These are phyloP conservation scores for Collybia sordida DNA, from an alignment of 768 basidiomycete species.

Conservation along the genomic window DNA sequence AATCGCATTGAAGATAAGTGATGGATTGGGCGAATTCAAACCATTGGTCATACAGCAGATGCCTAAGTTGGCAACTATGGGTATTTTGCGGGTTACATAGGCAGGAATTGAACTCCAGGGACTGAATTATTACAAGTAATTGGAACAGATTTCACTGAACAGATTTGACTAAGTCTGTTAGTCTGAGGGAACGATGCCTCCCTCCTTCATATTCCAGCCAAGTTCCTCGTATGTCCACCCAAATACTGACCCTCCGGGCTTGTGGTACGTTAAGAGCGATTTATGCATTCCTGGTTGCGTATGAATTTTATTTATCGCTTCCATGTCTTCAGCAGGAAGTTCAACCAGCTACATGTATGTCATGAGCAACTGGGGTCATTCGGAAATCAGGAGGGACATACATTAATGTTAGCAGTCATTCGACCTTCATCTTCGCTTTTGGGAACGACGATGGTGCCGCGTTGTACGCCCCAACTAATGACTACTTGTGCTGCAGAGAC, in stretches of 20 bases:
- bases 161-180: neutral
- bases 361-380: constrained; percentile 5
- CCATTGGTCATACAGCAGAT: neutral
- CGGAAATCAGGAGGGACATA: constrained; percentile 13
- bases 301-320: constrained; percentile 40
- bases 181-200: constrained; percentile 23
- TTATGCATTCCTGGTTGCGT: constrained; percentile 38
- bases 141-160: no score
- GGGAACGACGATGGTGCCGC: constrained; percentile 60
- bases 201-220: constrained; percentile 39
- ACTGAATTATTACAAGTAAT: no score
- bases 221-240: constrained; percentile 46
- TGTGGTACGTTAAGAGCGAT: constrained; percentile 24
- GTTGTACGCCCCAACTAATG: constrained; percentile 64
- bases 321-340: constrained; percentile 36
- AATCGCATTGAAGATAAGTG: neutral
- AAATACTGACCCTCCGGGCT: constrained; percentile 28
- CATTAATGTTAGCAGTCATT: constrained; percentile 46
- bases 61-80: neutral
- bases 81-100: constrained; percentile 2
- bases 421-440: constrained; percentile 53
- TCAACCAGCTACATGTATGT: constrained; percentile 29
- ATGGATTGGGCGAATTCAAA: neutral
- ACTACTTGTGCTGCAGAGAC: constrained; percentile 50
- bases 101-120: neutral